A percentile compares a stretch with the other conserved stretches of the same genome.
Conservation (phyloP, 129 eudicot species). For the Lactuca sativa region DNA sequence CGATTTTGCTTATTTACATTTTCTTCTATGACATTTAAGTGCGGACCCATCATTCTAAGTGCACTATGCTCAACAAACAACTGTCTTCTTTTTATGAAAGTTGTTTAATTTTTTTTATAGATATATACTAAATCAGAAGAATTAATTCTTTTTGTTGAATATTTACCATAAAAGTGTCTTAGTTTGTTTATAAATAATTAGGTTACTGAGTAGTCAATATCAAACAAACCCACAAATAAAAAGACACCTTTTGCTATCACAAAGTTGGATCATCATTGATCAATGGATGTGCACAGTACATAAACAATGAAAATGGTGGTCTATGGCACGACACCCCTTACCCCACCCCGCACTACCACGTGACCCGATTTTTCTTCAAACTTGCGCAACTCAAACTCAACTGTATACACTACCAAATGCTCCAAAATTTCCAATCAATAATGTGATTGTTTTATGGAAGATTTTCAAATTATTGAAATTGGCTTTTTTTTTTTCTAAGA, state of each 20-base stretch:
- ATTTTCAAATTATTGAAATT: neutral
- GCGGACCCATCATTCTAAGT: neutral
- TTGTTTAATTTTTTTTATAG: neutral
- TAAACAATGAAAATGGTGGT: conserved; percentile 29
- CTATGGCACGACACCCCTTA: conserved; percentile 24
- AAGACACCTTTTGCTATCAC: conserved; percentile 26
- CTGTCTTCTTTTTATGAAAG: neutral
- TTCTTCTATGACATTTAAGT: neutral
- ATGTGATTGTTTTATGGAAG: neutral
- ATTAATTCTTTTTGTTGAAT: conserved; percentile 3
- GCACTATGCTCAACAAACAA: neutral
- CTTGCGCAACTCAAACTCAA: conserved; percentile 22
- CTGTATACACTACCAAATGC: conserved; percentile 6
- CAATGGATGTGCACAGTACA: conserved; percentile 24
- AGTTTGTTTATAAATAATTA: conserved; percentile 1
- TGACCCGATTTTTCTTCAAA: conserved; percentile 19
- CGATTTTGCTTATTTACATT: neutral
- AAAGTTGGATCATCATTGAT: conserved; percentile 23
- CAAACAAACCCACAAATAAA: conserved; percentile 19
- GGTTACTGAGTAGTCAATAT: conserved; percentile 22
- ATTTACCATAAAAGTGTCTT: neutral
- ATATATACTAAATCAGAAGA: neutral
- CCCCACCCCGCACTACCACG: conserved; percentile 24
- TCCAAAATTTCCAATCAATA: conserved; percentile 19
- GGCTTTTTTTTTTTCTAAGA: neutral